phyloP scores from a whole-genome alignment of 2,329 filamentous ascomycete genomes.

The Nectriaceae sp. region DNA sequence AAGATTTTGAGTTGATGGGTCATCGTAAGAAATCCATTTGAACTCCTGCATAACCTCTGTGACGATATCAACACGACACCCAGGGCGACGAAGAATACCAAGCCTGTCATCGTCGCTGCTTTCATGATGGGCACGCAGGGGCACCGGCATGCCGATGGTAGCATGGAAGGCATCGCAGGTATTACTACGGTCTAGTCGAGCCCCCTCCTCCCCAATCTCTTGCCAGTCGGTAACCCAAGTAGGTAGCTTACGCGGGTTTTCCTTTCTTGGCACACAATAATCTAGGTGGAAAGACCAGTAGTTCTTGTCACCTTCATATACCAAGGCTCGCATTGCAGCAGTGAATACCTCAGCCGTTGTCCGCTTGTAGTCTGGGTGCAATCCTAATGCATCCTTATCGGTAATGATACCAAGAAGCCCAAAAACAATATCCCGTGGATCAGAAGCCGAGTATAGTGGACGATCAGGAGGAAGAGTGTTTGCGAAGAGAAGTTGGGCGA shows the following conservation, averaged over 20 bases:
- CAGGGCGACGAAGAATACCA: constrained; percentile 2
- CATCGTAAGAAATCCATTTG: background rate
- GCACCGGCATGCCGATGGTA: background rate
- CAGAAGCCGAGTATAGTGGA: constrained; percentile 17
- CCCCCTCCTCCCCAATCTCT: constrained; percentile 2
- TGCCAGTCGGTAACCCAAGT: constrained; percentile 20
- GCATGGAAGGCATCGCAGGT: background rate
- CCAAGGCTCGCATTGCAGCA: constrained; percentile 6
- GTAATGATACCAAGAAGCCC: constrained; percentile 15
- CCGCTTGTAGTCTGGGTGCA: constrained; percentile 10
- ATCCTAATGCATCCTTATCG: constrained; percentile 1
- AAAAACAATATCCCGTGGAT: constrained; percentile 24
- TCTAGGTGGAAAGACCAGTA: constrained; percentile 8
- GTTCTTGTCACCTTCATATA: constrained; percentile 1
- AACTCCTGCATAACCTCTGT: constrained; percentile 7
- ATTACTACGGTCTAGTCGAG: background rate
- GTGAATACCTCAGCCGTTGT: constrained; percentile 8
- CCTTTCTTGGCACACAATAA: constrained; percentile 6
- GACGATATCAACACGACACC: constrained; percentile 2
- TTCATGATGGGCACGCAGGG: background rate
- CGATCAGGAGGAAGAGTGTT: constrained; percentile 2
- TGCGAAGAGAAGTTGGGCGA: constrained; percentile 8
- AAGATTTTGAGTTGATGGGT: no score
- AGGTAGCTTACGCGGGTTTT: constrained; percentile 1
- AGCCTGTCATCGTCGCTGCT: background rate